Percentiles rank a stretch among this genome's conserved stretches.
These are phyloP conservation scores for Chenopodium suecicum DNA, from an alignment of 148 eudicot genomes.

Conservation along the genomic window DNA sequence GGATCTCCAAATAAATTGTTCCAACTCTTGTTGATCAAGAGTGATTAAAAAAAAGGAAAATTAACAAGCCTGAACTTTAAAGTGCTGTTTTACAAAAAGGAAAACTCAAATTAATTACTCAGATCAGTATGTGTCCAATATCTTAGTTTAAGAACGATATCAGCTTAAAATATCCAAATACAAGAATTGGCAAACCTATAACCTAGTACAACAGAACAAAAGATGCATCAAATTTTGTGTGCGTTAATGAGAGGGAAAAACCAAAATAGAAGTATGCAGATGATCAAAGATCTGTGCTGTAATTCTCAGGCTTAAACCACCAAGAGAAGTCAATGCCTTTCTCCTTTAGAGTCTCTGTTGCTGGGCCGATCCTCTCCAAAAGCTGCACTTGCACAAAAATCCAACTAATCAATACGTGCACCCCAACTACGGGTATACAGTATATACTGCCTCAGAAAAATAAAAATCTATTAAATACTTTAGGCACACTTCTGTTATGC, in stretches of 20 bases:
- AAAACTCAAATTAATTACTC: no score
- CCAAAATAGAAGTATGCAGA: neutral
- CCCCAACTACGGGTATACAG: neutral
- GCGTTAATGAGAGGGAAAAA: neutral
- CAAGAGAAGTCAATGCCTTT: conserved; percentile 78
- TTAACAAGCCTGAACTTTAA: no score
- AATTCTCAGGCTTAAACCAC: conserved; percentile 90
- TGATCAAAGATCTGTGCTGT: conserved; percentile 60
- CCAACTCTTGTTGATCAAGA: neutral
- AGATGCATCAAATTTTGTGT: neutral
- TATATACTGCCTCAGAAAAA: neutral
- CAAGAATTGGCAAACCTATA: neutral
- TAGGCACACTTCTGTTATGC: neutral
- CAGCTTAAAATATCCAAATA: neutral
- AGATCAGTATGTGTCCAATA: neutral
- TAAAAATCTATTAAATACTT: neutral
- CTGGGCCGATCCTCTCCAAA: conserved; percentile 76
- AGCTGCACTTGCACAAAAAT: conserved; percentile 51
- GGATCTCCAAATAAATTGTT: neutral
- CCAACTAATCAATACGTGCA: neutral
- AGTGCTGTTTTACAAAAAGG: neutral
- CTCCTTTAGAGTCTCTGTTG: conserved; percentile 82
- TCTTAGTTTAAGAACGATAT: neutral
- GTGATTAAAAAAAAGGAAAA: neutral
- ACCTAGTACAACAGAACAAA: neutral